phyloP scores from a whole-genome alignment of 805 yeast genomes.

The Babjeviella inositovora region DNA sequence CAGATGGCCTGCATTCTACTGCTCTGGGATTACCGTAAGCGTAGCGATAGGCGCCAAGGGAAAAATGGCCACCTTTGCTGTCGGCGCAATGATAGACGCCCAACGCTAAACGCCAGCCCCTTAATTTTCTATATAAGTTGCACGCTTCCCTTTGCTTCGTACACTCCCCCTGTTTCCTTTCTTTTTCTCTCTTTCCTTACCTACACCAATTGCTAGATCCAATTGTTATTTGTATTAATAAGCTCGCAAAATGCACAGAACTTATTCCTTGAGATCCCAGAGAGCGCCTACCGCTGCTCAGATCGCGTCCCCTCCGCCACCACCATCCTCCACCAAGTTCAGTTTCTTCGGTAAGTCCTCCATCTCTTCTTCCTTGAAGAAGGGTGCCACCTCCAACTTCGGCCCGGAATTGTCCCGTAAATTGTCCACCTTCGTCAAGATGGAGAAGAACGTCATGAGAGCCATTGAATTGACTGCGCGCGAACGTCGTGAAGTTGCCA shows the following conservation, averaged over 20 bases:
- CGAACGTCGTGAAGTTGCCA: constrained; percentile 93
- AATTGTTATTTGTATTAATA: too few species aligned
- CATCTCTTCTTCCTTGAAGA: constrained; percentile 56
- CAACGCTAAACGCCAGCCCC: too few species aligned
- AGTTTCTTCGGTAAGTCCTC: constrained; percentile 64
- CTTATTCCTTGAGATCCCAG: constrained; percentile 62
- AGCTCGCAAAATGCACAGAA: constrained; percentile 71
- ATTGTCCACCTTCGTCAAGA: constrained; percentile 80
- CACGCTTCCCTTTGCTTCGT: too few species aligned
- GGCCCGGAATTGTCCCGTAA: constrained; percentile 94
- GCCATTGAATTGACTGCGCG: constrained; percentile 84
- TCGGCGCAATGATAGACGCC: too few species aligned
- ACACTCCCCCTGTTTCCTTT: too few species aligned
- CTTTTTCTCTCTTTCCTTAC: too few species aligned
- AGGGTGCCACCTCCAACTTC: constrained; percentile 75
- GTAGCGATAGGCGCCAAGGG: too few species aligned
- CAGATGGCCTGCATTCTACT: too few species aligned
- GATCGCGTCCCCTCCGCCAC: constrained; percentile 68
- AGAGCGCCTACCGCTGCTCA: constrained; percentile 79
- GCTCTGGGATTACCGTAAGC: too few species aligned
- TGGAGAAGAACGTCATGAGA: constrained; percentile 93
- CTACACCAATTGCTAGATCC: too few species aligned
- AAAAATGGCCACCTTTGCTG: too few species aligned
- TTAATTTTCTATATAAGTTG: too few species aligned
- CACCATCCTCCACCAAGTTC: constrained; percentile 58